phyloP scores from a whole-genome alignment of 176 grass and related monocot species.

The Hyparrhenia diplandra region DNA sequence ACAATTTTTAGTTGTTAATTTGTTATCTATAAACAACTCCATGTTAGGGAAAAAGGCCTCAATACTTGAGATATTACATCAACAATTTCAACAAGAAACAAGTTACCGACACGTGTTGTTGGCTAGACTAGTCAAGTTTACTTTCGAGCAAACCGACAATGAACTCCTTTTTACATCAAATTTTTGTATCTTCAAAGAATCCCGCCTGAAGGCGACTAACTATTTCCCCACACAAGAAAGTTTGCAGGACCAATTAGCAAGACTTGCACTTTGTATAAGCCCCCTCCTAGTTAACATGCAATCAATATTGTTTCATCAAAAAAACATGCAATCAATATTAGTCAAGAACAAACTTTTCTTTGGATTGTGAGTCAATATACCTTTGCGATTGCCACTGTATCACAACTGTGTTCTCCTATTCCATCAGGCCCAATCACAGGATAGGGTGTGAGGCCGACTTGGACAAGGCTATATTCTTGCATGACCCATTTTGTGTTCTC shows the following conservation, averaged over 20 bases:
- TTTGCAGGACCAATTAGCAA: not conserved
- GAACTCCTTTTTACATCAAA: not conserved
- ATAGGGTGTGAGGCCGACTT: not conserved
- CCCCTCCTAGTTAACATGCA: too few species aligned
- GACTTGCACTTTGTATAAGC: not conserved
- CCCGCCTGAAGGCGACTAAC: too few species aligned
- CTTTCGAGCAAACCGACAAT: not conserved
- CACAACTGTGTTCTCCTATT: not conserved
- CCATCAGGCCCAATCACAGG: not conserved
- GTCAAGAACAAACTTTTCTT: not conserved
- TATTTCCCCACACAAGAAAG: not conserved
- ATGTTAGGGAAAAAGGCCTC: not conserved
- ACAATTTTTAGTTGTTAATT: not conserved
- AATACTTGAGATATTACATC: not conserved
- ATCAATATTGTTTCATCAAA: too few species aligned
- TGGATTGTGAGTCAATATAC: not conserved
- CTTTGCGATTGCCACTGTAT: not conserved
- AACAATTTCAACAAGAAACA: not conserved
- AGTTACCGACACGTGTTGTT: not conserved
- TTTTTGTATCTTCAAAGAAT: not conserved
- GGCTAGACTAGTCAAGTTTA: not conserved
- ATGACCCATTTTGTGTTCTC: conserved; percentile 55
- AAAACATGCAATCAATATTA: not conserved
- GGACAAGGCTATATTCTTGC: conserved; percentile 48
- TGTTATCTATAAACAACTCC: not conserved